phyloP scores from a whole-genome alignment of 345 rosid species.

The Hibiscus mutabilis region DNA sequence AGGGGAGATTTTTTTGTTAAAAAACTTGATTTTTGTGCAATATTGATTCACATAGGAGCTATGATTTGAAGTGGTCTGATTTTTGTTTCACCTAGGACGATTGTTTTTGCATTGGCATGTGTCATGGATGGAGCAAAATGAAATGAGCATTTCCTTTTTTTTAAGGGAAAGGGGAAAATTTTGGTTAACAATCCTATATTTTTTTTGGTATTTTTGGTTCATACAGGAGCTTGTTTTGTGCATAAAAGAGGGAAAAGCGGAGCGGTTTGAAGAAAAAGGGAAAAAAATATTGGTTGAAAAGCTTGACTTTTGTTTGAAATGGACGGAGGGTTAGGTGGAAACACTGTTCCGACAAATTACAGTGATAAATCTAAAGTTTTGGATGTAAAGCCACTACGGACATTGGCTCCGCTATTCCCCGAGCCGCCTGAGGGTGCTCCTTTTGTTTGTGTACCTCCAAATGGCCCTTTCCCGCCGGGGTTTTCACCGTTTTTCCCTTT shows the following conservation, averaged over 20 bases:
- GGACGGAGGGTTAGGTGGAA: conserved; percentile 1
- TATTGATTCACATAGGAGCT: background rate
- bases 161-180: background rate
- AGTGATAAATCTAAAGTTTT: background rate
- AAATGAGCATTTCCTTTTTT: background rate
- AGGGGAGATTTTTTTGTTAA: too few species aligned
- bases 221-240: background rate
- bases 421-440: conserved; percentile 35
- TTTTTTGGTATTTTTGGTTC: background rate
- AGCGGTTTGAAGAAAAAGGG: background rate
- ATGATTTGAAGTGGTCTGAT: too few species aligned
- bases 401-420: conserved; percentile 29
- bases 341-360: background rate
- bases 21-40: background rate
- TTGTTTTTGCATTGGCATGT: background rate
- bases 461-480: conserved; percentile 57
- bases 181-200: background rate
- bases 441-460: conserved; percentile 42
- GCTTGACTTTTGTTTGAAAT: background rate
- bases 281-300: background rate
- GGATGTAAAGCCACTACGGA: background rate
- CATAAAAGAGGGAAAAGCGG: background rate
- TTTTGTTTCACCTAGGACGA: background rate
- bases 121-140: background rate
- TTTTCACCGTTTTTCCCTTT: conserved; percentile 68